phyloP scores from a whole-genome alignment of 75 land plant genomes.

The Selaginella tamariscina region DNA sequence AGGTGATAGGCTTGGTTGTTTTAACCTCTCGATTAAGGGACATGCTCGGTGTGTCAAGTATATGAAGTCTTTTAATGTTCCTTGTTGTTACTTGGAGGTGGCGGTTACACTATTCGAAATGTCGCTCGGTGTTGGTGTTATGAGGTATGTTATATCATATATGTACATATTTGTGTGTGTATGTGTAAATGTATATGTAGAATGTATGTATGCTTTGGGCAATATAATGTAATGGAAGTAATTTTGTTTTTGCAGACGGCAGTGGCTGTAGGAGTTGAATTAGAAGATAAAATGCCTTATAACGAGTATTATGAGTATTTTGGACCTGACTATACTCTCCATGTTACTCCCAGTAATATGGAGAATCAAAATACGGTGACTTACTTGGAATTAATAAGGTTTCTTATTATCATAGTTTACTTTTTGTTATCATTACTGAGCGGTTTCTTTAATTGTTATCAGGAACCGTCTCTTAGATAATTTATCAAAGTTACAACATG shows the following conservation, averaged over 20 bases:
- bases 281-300: constrained; percentile 62
- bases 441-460: background rate
- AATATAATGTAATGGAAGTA: background rate
- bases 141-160: constrained; percentile 21
- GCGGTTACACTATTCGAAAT: constrained; percentile 36
- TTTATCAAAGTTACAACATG: constrained; percentile 45
- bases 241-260: constrained; percentile 40
- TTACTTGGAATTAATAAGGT: constrained; percentile 42
- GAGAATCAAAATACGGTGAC: constrained; percentile 44
- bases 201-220: background rate
- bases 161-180: background rate
- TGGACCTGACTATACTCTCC: constrained; percentile 79
- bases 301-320: constrained; percentile 76
- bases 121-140: constrained; percentile 39
- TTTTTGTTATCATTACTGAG: background rate
- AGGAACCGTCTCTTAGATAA: constrained; percentile 53
- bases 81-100: constrained; percentile 32
- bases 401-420: background rate
- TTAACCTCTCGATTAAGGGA: constrained; percentile 33
- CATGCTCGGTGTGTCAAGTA: constrained; percentile 30
- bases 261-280: constrained; percentile 66
- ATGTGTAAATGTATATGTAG: too few relatives aligned
- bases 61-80: constrained; percentile 30
- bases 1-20: constrained; percentile 33
- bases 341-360: constrained; percentile 68